Evolutionary conservation across 257 asterid genomes (phyloP).

Genomic region (Capsicum rhomboideum): DNA sequence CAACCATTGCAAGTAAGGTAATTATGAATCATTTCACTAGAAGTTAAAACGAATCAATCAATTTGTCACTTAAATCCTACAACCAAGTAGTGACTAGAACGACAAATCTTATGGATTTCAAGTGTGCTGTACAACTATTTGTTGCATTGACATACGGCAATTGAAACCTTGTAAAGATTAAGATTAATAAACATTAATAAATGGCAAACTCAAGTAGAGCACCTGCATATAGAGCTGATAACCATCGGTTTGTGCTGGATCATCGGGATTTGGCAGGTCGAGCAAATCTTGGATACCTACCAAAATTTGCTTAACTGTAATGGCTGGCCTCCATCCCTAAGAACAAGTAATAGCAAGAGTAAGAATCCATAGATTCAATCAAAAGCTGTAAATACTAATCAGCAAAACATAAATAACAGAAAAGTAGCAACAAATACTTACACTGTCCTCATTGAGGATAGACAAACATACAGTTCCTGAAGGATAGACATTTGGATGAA

Average conservation of each 20-base stretch:
- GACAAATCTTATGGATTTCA: background rate
- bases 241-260: constrained; percentile 31
- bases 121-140: background rate
- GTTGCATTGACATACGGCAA: background rate
- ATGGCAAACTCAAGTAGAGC: background rate
- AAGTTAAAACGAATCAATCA: background rate
- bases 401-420: background rate
- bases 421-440: constrained; percentile 26
- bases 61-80: background rate
- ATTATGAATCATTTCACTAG: background rate
- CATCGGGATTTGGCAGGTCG: constrained; percentile 28
- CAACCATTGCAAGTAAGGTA: background rate
- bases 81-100: background rate
- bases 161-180: background rate
- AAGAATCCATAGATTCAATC: background rate
- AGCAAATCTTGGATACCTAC: constrained; percentile 37
- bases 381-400: background rate
- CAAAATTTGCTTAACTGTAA: constrained; percentile 34
- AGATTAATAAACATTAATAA: background rate
- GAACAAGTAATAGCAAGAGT: background rate
- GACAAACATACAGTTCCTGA: constrained; percentile 90
- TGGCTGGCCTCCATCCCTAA: constrained; percentile 38
- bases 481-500: constrained; percentile 88
- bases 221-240: constrained; percentile 8
- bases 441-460: constrained; percentile 82